phyloP scores from a whole-genome alignment of 2,329 filamentous ascomycete genomes.

The Colletotrichum lupini region DNA sequence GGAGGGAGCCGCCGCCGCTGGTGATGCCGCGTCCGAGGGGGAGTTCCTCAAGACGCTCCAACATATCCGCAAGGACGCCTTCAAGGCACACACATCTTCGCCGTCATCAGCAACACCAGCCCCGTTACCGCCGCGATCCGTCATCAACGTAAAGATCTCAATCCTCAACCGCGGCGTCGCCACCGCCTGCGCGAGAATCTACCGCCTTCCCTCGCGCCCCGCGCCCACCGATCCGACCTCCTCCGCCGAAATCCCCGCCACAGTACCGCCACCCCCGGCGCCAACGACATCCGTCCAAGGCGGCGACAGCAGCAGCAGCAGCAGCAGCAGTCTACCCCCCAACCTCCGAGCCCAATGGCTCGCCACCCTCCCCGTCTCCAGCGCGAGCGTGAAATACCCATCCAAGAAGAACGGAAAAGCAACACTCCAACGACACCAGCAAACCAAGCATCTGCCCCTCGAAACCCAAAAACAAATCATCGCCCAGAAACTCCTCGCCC shows the following conservation, averaged over 20 bases:
- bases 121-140: conserved; percentile 47
- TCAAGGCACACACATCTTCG: conserved; percentile 43
- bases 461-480: conserved; percentile 56
- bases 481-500: conserved; percentile 59
- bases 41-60: conserved; percentile 29
- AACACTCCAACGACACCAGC: conserved; percentile 42
- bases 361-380: conserved; percentile 54
- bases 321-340: conserved; percentile 47
- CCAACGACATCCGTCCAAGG: conserved; percentile 12
- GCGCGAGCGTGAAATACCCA: neutral
- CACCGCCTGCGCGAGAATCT: conserved; percentile 80
- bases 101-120: conserved; percentile 35
- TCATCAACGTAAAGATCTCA: conserved; percentile 74
- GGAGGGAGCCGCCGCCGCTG: conserved; percentile 27
- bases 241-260: conserved; percentile 59
- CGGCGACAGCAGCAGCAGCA: too few relatives aligned
- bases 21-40: conserved; percentile 5
- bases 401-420: conserved; percentile 34
- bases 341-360: conserved; percentile 80
- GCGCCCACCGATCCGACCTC: conserved; percentile 41
- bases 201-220: conserved; percentile 75
- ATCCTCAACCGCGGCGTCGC: conserved; percentile 78
- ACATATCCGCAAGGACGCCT: conserved; percentile 40
- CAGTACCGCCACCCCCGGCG: conserved; percentile 45
- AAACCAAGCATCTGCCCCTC: conserved; percentile 41